phyloP scores from a whole-genome alignment of 2,329 filamentous ascomycete species.

The Fusarium poae region DNA sequence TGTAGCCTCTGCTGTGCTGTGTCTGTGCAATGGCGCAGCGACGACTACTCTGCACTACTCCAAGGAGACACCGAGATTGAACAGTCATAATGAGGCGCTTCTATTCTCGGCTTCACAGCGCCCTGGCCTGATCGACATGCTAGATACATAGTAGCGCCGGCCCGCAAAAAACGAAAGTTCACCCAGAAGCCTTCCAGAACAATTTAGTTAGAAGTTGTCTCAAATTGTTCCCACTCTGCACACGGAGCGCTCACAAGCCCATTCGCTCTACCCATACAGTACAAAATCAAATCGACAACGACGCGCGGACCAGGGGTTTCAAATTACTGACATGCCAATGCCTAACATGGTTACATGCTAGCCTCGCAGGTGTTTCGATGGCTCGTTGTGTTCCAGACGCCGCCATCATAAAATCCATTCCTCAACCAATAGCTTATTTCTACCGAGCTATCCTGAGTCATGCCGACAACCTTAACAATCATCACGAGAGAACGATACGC shows the following conservation, averaged over 20 bases:
- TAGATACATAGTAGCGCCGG: slow-evolving; percentile 20
- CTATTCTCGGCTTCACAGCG: slow-evolving; percentile 25
- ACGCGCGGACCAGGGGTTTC: slow-evolving; percentile 17
- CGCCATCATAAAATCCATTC: slow-evolving; percentile 16
- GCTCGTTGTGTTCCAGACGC: slow-evolving; percentile 5
- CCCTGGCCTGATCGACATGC: slow-evolving; percentile 21
- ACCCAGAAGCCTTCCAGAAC: slow-evolving; percentile 48
- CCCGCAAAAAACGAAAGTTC: slow-evolving; percentile 24
- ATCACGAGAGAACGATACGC: slow-evolving; percentile 18
- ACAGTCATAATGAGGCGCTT: slow-evolving; percentile 6
- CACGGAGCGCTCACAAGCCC: slow-evolving; percentile 12
- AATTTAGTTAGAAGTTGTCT: slow-evolving; percentile 32
- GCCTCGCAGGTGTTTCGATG: slow-evolving; percentile 12
- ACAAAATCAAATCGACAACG: slow-evolving; percentile 28
- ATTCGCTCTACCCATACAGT: slow-evolving; percentile 10
- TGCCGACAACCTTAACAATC: slow-evolving; percentile 20
- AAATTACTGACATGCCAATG: slow-evolving; percentile 25
- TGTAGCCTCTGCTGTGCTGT: slow-evolving; percentile 19
- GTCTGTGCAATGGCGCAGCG: slow-evolving; percentile 40
- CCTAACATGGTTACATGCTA: slow-evolving; percentile 20
- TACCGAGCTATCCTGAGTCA: slow-evolving; percentile 32
- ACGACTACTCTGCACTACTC: slow-evolving; percentile 5
- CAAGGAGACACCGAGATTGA: slow-evolving; percentile 20
- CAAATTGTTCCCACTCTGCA: slow-evolving; percentile 27
- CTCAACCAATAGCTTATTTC: slow-evolving; percentile 22